These are phyloP conservation scores for Curvularia hawaiiensis DNA, from an alignment of 2,329 filamentous ascomycete genomes.

Conservation along the genomic window DNA sequence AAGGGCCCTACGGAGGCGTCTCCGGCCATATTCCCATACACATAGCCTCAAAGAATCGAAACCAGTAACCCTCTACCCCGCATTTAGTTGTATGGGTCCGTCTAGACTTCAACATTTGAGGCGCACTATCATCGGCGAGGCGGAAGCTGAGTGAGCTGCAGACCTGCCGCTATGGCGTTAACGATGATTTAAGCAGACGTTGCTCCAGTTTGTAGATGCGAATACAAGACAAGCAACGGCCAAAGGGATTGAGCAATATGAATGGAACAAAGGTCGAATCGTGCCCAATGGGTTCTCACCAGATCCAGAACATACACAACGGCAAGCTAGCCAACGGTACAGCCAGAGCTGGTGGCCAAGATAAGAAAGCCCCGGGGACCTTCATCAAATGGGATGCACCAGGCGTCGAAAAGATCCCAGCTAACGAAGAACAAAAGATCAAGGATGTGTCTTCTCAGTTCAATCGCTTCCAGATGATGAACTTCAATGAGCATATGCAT, in stretches of 20 bases:
- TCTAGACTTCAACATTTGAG: neutral
- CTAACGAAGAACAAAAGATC: constrained; percentile 48
- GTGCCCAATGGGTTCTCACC: constrained; percentile 30
- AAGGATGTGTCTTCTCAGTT: constrained; percentile 42
- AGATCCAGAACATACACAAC: constrained; percentile 36
- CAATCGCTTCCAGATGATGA: constrained; percentile 53
- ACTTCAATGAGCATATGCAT: constrained; percentile 50
- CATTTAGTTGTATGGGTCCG: constrained; percentile 7
- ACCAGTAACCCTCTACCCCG: constrained; percentile 20
- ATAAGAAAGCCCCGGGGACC: constrained; percentile 35
- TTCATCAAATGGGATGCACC: constrained; percentile 51
- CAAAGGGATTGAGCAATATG: constrained; percentile 8
- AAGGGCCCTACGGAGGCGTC: constrained; percentile 7
- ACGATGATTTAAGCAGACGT: constrained; percentile 1
- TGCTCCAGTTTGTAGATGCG: neutral
- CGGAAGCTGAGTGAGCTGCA: constrained; percentile 14
- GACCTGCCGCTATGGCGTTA: neutral
- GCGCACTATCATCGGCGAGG: constrained; percentile 12
- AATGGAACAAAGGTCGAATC: constrained; percentile 22
- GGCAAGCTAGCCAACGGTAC: constrained; percentile 33
- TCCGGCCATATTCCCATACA: constrained; percentile 10
- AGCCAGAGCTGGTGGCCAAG: constrained; percentile 29
- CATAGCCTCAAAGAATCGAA: constrained; percentile 13
- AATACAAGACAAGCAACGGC: neutral
- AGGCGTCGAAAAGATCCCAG: constrained; percentile 49